Evolutionary conservation across 345 rosid species (phyloP), one percentile per base, ranked within the genome.

Genomic region (Raphanus sativus): DNA sequence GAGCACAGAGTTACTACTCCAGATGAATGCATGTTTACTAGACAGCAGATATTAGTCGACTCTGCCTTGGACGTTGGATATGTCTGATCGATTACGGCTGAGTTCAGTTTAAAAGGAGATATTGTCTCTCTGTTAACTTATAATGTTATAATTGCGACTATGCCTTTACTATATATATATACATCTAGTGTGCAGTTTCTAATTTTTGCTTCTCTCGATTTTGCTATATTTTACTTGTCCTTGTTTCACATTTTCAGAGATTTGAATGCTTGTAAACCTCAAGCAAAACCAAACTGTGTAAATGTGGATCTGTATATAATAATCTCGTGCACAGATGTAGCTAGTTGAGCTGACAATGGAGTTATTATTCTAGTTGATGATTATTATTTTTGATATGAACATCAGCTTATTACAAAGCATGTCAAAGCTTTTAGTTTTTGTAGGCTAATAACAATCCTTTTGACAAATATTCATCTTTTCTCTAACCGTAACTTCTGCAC

Each of bases 121-220:
- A 61, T 69, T 62, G 13, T 68, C 30, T 62, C 42, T 68, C 67
- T 72, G 69, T 83, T 79, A 81, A 84, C 85, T 75, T 76, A 17
- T 68, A 15, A 65, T 75, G 81, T 75, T 78, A 24, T 24, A n/a
- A n/a, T n/a, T 55, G 56, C 66, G 78, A 81, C 83, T 81, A 36
- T 56, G 76, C 81, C 87, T 84, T 78, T 72, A 65, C 29, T 50
- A 77, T 67, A 58, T 62, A 36, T 79, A 34, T 34, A 32, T 32
- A 32, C 7, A 0, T 32, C 66, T 17, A 80, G 82, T 84, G 82
- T 84, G 85, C 86, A 86, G 84, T 77, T 86, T 82, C 62, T 80
- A 73, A 25, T 76, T 75, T 81, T 55, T 66, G 60, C 15, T 72
- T 64, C 13, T 25, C 4, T 59, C 8, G 2, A n/a, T 10, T 62